phyloP scores from a whole-genome alignment of 2,329 filamentous ascomycete species.

The Cladosporium velox region DNA sequence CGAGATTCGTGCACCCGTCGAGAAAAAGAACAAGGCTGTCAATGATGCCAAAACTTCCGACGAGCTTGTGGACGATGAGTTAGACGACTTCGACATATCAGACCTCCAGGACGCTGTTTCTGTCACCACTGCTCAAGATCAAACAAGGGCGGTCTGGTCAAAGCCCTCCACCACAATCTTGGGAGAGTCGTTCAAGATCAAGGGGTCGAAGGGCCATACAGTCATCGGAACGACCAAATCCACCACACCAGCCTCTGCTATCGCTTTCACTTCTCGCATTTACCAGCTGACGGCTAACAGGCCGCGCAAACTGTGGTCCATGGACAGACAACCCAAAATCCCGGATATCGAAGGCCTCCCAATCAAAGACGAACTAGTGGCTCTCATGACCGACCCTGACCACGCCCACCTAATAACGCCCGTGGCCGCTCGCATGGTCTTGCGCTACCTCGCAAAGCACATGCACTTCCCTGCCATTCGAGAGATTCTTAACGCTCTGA shows the following conservation, averaged over 20 bases:
- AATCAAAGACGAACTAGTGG: constrained; percentile 9
- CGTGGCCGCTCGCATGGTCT: constrained; percentile 25
- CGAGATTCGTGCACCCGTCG: not conserved
- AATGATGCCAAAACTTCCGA: not conserved
- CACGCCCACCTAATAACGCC: constrained; percentile 18
- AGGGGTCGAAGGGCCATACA: not conserved
- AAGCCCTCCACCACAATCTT: too few species aligned
- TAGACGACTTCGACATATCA: not conserved
- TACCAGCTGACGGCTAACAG: not conserved
- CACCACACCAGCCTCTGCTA: not conserved
- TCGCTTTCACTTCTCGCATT: not conserved
- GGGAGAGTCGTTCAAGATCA: not conserved
- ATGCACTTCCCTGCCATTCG: constrained; percentile 26
- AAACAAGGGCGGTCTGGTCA: constrained; percentile 12
- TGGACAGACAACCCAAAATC: not conserved
- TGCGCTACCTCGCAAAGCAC: constrained; percentile 29
- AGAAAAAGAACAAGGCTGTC: not conserved
- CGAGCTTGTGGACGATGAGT: not conserved
- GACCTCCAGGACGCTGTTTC: not conserved
- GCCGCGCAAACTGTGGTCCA: not conserved
- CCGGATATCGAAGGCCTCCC: not conserved
- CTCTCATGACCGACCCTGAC: not conserved
- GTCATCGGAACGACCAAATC: not conserved
- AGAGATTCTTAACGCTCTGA: constrained; percentile 25
- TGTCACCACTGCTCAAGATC: not conserved